A percentile compares a stretch with the other conserved stretches of the same genome.
Conservation (phyloP, 108 stramenopile genomes). For the Epipyxis sp. region DNA sequence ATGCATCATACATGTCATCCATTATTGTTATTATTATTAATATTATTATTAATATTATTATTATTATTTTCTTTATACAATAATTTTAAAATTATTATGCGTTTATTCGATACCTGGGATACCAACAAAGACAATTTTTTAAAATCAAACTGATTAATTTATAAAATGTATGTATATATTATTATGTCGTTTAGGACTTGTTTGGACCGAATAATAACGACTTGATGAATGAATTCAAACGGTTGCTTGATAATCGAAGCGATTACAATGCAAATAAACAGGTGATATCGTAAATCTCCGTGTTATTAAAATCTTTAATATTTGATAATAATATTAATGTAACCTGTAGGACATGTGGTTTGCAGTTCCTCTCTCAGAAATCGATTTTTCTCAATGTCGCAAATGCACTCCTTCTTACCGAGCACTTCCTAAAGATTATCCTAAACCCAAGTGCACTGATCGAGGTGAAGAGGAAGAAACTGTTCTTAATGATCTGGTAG, state of each 20-base stretch:
- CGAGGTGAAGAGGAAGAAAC: constrained; percentile 70
- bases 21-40: too few species aligned
- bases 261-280: too few species aligned
- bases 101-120: too few species aligned
- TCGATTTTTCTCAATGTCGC: constrained; percentile 55
- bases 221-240: constrained; percentile 89
- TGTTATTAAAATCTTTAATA: neutral
- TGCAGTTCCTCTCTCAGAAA: constrained; percentile 53
- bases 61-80: too few species aligned
- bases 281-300: constrained; percentile 33
- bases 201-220: constrained; percentile 75
- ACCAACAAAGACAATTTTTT: too few species aligned
- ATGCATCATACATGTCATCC: too few species aligned
- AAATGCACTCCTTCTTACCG: constrained; percentile 74
- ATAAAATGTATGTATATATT: too few species aligned
- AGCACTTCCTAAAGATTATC: constrained; percentile 86
- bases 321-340: too few species aligned
- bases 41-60: too few species aligned
- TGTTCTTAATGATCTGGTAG: constrained; percentile 89
- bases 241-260: constrained; percentile 58
- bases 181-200: constrained; percentile 62
- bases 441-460: constrained; percentile 80
- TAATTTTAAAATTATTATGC: too few species aligned
- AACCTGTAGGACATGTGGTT: constrained; percentile 44
- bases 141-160: too few species aligned